Evolutionary conservation across 768 basidiomycete species (phyloP), one percentile per base, ranked within the genome.

Genomic region (Leccinum imitatum): DNA sequence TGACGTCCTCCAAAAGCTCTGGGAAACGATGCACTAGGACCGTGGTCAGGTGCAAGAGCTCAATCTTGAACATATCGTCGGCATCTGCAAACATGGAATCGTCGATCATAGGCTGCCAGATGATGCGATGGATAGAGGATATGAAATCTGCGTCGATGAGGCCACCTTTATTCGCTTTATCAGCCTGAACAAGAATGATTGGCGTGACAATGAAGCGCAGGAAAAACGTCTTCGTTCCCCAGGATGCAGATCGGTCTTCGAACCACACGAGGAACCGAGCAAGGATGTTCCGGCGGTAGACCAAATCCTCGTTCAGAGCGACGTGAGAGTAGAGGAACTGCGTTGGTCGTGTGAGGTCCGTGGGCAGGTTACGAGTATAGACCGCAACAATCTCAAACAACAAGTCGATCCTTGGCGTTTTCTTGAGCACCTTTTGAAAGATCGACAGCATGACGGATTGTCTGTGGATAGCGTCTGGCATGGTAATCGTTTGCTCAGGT

Each of bases 21-120:
- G 87, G 82, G 64, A 93, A 95, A 67, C 89, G 82, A 60, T 95
- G 90, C 4, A 98, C 89, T 61, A 99, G 82, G 35, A 93, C 80
- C 0, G 90, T 93, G 6, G 95, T 94, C 69, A 98, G 77, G 66
- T 95, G 89, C 44, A 98, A 79, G 17, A 97, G 80, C 73, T 98
- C 97, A 60, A 98, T 91, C 67, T 89, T 89, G 73, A 95, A 90
- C 63, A 85, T 81, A 69, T 98, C 96, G 59, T 95, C 93, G 0
- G 82, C 80, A 15, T 80, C 84, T 13, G 77, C 67, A 69, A 87
- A 84, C 50, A 73, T 72, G 35, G 76, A 65, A 4, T 78, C 76
- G 21, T 86, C 84, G 11, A 83, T 82, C 73, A 91, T 85, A 0
- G 89, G 89, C 61, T 85, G 82, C 95, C 95, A 97, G 50, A 98